A percentile compares a stretch with the other conserved stretches of the same genome.
These are phyloP conservation scores for Castanospermum australe DNA, from an alignment of 306 rosid genomes.

Conservation along the genomic window DNA sequence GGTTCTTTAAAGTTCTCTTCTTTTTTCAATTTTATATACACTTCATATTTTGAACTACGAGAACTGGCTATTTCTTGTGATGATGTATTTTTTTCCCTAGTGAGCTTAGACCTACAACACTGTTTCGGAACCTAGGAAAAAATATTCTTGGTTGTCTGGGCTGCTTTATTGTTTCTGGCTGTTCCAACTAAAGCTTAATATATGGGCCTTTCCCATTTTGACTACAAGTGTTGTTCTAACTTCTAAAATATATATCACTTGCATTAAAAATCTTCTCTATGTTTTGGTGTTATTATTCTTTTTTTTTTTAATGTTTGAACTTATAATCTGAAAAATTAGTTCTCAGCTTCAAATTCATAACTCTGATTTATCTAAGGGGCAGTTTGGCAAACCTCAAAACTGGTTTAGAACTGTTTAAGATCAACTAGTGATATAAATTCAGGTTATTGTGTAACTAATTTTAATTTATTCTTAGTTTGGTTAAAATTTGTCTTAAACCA, in stretches of 20 bases:
- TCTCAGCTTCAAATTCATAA: neutral
- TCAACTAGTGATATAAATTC: too few relatives aligned
- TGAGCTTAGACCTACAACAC: constrained; percentile 5
- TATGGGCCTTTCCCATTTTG: neutral
- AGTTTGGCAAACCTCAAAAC: too few relatives aligned
- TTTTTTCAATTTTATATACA: neutral
- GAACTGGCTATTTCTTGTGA: neutral
- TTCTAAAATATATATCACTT: constrained; percentile 1
- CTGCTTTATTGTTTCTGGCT: neutral
- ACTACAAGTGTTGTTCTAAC: neutral
- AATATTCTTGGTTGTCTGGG: neutral
- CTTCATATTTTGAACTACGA: neutral
- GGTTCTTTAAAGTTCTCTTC: constrained; percentile 15
- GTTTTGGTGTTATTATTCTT: neutral
- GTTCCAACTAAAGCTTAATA: neutral
- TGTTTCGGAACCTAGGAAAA: neutral
- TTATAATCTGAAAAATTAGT: constrained; percentile 10
- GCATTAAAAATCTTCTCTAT: neutral
- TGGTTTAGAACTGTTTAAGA: too few relatives aligned
- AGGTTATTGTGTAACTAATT: too few relatives aligned
- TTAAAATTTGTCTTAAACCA: too few relatives aligned
- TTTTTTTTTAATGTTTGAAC: constrained; percentile 8
- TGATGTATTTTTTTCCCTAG: constrained; percentile 2
- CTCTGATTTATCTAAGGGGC: neutral
- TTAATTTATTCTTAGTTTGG: too few relatives aligned